phyloP scores from a whole-genome alignment of 495 filamentous ascomycete species.

The Tuber brumale region DNA sequence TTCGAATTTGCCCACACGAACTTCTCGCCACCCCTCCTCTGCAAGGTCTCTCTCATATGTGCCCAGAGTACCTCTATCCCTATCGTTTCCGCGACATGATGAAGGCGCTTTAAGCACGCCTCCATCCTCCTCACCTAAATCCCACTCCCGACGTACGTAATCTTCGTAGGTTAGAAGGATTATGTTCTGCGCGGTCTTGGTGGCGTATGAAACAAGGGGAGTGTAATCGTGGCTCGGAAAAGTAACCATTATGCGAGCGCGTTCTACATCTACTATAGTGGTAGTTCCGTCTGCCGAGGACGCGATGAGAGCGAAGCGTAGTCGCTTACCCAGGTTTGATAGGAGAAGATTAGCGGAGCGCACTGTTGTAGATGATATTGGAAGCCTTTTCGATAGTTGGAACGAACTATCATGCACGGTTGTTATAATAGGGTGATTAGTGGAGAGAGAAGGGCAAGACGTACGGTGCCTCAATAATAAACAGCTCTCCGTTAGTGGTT shows the following conservation, averaged over 20 bases:
- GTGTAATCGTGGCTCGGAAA: slow-evolving; percentile 35
- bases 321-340: slow-evolving; percentile 28
- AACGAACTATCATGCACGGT: slow-evolving; percentile 13
- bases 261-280: slow-evolving; percentile 35
- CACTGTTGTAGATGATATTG: slow-evolving; percentile 25
- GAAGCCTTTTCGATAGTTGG: slow-evolving; percentile 24
- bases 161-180: slow-evolving; percentile 35
- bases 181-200: slow-evolving; percentile 27
- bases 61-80: neutral
- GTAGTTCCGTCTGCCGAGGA: slow-evolving; percentile 29
- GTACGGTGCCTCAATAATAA: slow-evolving; percentile 27
- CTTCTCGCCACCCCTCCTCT: slow-evolving; percentile 32
- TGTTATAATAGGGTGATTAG: neutral
- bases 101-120: slow-evolving; percentile 31
- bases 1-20: slow-evolving; percentile 18
- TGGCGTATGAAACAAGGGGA: slow-evolving; percentile 28
- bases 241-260: slow-evolving; percentile 36
- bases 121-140: slow-evolving; percentile 38
- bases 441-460: neutral
- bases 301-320: slow-evolving; percentile 34
- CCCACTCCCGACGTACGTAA: slow-evolving; percentile 31
- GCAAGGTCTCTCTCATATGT: slow-evolving; percentile 16
- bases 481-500: slow-evolving; percentile 26
- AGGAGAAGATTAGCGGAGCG: slow-evolving; percentile 30
- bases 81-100: slow-evolving; percentile 21